Conservation (phyloP, 1,284 basidiomycete species). For the Wolfiporia cocos region DNA sequence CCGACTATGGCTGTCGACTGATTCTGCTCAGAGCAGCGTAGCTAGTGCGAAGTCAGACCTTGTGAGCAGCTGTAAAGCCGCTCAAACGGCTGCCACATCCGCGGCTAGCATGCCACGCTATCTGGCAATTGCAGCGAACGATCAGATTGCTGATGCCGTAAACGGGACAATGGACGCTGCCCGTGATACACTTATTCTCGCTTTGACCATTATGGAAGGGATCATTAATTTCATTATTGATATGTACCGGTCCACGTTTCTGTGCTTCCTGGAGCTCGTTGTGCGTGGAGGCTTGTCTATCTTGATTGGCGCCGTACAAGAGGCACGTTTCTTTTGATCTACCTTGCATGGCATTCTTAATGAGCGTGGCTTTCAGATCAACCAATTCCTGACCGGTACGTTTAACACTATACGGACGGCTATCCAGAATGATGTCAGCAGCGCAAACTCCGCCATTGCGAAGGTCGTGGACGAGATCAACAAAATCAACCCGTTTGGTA, state of each 20-base stretch:
- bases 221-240: conserved; percentile 91
- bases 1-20: conserved; percentile 69
- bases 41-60: conserved; percentile 67
- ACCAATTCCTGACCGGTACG: conserved; percentile 56
- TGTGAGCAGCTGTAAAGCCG: conserved; percentile 74
- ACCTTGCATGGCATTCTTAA: neutral
- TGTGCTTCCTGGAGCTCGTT: conserved; percentile 90
- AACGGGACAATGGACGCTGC: conserved; percentile 77
- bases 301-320: conserved; percentile 76
- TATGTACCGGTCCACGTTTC: conserved; percentile 84
- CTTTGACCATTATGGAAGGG: conserved; percentile 77
- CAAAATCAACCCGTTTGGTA: conserved; percentile 61
- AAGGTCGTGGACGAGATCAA: conserved; percentile 64
- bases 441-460: conserved; percentile 68
- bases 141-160: conserved; percentile 69
- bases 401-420: conserved; percentile 53
- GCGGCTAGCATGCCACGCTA: conserved; percentile 85
- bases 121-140: conserved; percentile 80
- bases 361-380: conserved; percentile 58
- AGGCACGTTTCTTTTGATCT: conserved; percentile 37
- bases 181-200: conserved; percentile 63
- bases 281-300: conserved; percentile 79
- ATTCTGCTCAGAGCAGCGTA: conserved; percentile 61
- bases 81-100: conserved; percentile 77
- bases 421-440: conserved; percentile 67